These are phyloP conservation scores for Cladosporium sp. DNA, from an alignment of 2,329 filamentous ascomycete species.

Conservation along the genomic window DNA sequence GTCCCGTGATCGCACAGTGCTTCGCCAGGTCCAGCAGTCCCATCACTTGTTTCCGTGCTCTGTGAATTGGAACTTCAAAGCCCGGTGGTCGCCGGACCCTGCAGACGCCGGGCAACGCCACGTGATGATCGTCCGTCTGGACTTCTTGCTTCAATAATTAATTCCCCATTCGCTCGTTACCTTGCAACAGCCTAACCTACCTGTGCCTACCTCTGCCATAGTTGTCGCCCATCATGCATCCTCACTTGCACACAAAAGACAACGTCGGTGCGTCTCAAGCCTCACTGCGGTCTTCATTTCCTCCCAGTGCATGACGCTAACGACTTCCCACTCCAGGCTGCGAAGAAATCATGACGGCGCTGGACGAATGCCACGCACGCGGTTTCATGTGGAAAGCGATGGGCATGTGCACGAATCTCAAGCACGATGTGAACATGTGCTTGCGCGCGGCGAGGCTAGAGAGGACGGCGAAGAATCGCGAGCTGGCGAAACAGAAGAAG, in stretches of 20 bases:
- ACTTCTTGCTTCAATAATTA: slow-evolving; percentile 1
- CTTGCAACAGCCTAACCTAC: not conserved
- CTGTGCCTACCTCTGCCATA: not conserved
- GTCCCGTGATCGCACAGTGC: not conserved
- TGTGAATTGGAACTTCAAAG: not conserved
- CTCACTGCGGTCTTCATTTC: not conserved
- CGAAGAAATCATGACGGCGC: slow-evolving; percentile 85
- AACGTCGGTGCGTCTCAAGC: slow-evolving; percentile 61
- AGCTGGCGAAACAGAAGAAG: slow-evolving; percentile 62
- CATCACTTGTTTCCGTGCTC: not conserved
- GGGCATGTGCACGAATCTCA: slow-evolving; percentile 84
- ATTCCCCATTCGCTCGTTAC: too few relatives aligned
- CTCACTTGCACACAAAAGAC: slow-evolving; percentile 88
- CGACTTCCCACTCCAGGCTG: slow-evolving; percentile 56
- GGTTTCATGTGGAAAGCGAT: slow-evolving; percentile 89
- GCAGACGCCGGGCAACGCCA: not conserved
- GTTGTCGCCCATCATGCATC: slow-evolving; percentile 65
- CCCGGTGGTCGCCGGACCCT: too few relatives aligned
- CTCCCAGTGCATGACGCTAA: not conserved
- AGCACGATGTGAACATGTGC: slow-evolving; percentile 77
- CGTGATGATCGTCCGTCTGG: slow-evolving; percentile 2
- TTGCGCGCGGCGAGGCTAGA: slow-evolving; percentile 73
- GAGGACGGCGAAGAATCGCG: slow-evolving; percentile 69
- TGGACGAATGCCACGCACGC: slow-evolving; percentile 89
- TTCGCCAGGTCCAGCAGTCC: not conserved